Conservation (phyloP, 768 basidiomycete species). For the Suillus subalutaceus region DNA sequence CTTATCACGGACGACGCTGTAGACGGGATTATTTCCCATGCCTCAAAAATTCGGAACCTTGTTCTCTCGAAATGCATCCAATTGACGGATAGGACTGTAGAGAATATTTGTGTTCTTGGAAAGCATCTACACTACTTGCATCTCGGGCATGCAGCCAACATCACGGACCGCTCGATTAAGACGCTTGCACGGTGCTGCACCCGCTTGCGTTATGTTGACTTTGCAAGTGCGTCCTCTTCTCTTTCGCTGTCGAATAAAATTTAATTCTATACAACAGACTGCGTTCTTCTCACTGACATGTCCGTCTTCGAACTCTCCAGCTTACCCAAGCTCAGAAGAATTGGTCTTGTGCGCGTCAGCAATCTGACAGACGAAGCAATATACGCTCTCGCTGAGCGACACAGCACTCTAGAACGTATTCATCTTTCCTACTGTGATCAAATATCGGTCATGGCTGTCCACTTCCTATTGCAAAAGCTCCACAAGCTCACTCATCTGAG, state of each 20-base stretch:
- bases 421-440: conserved; percentile 98
- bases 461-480: conserved; percentile 87
- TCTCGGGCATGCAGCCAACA: conserved; percentile 86
- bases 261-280: conserved; percentile 54
- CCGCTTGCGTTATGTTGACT: conserved; percentile 90
- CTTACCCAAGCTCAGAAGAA: conserved; percentile 87
- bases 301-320: conserved; percentile 89
- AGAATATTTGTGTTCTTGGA: conserved; percentile 85
- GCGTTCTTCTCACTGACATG: conserved; percentile 86
- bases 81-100: conserved; percentile 81
- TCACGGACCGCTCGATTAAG: conserved; percentile 88
- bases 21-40: conserved; percentile 78
- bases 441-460: conserved; percentile 88
- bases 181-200: conserved; percentile 85
- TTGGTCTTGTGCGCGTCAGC: conserved; percentile 92
- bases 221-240: conserved; percentile 71
- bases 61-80: conserved; percentile 83
- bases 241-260: not conserved
- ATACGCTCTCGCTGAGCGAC: conserved; percentile 82
- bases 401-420: conserved; percentile 89
- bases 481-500: conserved; percentile 92
- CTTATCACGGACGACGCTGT: conserved; percentile 82
- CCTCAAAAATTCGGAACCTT: conserved; percentile 83
- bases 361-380: conserved; percentile 95
- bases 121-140: conserved; percentile 94